Percentiles rank a stretch among this genome's conserved stretches.
phyloP scores from a whole-genome alignment of 2,329 filamentous ascomycete genomes.

The Sarocladium strictum region DNA sequence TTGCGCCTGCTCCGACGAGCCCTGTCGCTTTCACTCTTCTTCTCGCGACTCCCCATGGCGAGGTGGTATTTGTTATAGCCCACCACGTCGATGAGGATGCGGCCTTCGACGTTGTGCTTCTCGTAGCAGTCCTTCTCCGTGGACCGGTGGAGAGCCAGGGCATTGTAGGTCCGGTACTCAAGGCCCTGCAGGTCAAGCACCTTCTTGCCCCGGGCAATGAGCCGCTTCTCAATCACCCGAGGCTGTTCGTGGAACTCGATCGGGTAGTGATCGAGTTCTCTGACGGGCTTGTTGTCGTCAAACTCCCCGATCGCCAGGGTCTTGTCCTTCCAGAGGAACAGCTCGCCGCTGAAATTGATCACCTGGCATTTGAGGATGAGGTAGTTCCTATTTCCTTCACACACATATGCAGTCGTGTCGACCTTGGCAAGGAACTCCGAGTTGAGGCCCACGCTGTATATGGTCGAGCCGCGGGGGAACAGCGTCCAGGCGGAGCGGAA shows the following conservation, averaged over 20 bases:
- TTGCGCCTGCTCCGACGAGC: conserved; percentile 11
- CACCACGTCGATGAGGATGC: conserved; percentile 23
- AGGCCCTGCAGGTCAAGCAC: conserved; percentile 18
- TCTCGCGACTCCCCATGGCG: conserved; percentile 28
- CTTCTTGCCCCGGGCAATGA: conserved; percentile 11
- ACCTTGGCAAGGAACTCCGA: conserved; percentile 36
- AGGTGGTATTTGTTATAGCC: conserved; percentile 37
- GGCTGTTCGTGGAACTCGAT: conserved; percentile 1
- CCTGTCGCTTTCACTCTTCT: conserved; percentile 19
- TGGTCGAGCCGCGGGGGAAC: conserved; percentile 31
- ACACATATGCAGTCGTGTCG: conserved; percentile 24
- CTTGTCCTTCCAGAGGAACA: conserved; percentile 34
- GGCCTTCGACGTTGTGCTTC: conserved; percentile 21
- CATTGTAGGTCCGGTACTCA: conserved; percentile 34
- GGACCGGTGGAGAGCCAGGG: conserved; percentile 27
- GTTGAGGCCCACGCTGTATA: conserved; percentile 33
- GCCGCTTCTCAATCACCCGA: neutral
- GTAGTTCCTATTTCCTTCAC: conserved; percentile 4
- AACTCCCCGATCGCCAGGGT: conserved; percentile 26
- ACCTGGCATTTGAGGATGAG: conserved; percentile 26
- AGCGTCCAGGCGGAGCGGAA: conserved; percentile 38
- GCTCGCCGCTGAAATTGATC: conserved; percentile 33
- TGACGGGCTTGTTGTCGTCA: conserved; percentile 7
- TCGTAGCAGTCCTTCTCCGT: conserved; percentile 22
- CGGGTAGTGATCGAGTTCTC: conserved; percentile 10